Conservation (phyloP, 1,284 basidiomycete species). For the Apiotrichum akiyoshidainum region DNA sequence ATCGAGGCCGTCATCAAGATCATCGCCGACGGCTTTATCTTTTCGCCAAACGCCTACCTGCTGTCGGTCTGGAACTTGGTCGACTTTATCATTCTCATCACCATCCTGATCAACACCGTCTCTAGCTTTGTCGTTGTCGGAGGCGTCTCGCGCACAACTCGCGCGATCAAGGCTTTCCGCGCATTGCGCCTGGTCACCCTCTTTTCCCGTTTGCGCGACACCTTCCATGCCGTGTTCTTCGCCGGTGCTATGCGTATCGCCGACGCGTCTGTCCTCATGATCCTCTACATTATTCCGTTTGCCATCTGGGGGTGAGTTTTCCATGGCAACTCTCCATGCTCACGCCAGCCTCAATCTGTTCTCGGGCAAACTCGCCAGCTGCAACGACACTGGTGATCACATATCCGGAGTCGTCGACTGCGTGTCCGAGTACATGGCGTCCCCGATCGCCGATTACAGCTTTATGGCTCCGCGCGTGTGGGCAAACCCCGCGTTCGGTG, state of each 20-base stretch:
- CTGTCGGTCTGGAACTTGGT: slow-evolving; percentile 88
- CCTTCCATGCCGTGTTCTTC: slow-evolving; percentile 87
- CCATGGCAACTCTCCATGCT: not conserved
- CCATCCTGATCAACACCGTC: slow-evolving; percentile 75
- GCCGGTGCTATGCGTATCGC: slow-evolving; percentile 81
- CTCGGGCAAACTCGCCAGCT: slow-evolving; percentile 74
- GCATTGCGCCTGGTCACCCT: slow-evolving; percentile 87
- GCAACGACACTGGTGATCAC: slow-evolving; percentile 65
- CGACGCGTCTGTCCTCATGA: slow-evolving; percentile 86
- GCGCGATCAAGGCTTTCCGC: slow-evolving; percentile 83
- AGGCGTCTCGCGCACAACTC: slow-evolving; percentile 74
- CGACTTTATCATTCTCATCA: slow-evolving; percentile 81
- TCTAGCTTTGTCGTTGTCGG: slow-evolving; percentile 75
- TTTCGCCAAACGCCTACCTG: slow-evolving; percentile 92
- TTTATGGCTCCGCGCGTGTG: slow-evolving; percentile 81
- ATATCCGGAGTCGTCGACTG: slow-evolving; percentile 65
- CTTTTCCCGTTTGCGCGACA: slow-evolving; percentile 78
- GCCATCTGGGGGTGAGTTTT: slow-evolving; percentile 78
- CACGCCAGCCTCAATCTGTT: slow-evolving; percentile 72
- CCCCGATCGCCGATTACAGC: slow-evolving; percentile 56
- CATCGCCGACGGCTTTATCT: slow-evolving; percentile 85
- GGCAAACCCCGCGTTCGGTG: slow-evolving; percentile 73
- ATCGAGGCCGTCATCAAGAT: slow-evolving; percentile 84
- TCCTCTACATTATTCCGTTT: slow-evolving; percentile 94
- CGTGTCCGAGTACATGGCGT: slow-evolving; percentile 64